Percentiles rank a stretch among this genome's conserved stretches.
Conservation (phyloP, 192 early-diverging fungal species). For the Physocladia obscura region DNA sequence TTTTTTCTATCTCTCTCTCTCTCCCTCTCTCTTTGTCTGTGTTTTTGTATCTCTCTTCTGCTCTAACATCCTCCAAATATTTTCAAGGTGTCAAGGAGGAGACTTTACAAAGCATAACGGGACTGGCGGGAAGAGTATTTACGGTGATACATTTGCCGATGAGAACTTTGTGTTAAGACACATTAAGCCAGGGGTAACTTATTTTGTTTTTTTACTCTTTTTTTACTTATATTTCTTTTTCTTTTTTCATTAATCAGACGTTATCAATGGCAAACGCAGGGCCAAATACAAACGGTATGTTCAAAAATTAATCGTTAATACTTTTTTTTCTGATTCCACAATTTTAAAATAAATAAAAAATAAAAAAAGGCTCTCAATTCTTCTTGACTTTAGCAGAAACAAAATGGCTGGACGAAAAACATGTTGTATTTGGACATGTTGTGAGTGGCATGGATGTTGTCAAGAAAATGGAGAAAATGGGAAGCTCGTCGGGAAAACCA, state of each 20-base stretch:
- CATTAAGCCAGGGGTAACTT: slow-evolving; percentile 44
- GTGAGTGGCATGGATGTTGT: slow-evolving; percentile 66
- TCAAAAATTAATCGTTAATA: slow-evolving; percentile 6
- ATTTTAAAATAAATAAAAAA: neutral
- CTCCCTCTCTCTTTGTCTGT: too few species aligned
- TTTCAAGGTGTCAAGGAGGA: slow-evolving; percentile 60
- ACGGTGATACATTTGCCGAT: slow-evolving; percentile 73
- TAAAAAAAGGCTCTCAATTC: slow-evolving; percentile 82
- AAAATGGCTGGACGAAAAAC: slow-evolving; percentile 84
- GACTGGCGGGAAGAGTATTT: slow-evolving; percentile 89
- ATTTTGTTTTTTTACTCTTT: neutral
- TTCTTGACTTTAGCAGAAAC: slow-evolving; percentile 84
- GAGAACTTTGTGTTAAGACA: slow-evolving; percentile 65
- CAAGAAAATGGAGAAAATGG: slow-evolving; percentile 58
- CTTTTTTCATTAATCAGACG: slow-evolving; percentile 34
- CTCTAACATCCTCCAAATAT: too few species aligned
- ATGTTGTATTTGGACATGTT: slow-evolving; percentile 66
- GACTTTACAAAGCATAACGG: slow-evolving; percentile 83
- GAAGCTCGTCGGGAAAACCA: slow-evolving; percentile 54
- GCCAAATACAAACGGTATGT: slow-evolving; percentile 76
- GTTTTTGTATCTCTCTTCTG: too few species aligned
- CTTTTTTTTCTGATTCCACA: neutral
- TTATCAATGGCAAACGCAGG: slow-evolving; percentile 92
- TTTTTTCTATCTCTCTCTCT: too few species aligned
- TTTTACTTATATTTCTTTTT: neutral